phyloP scores from a whole-genome alignment of 345 rosid species.

The Theobroma cacao region DNA sequence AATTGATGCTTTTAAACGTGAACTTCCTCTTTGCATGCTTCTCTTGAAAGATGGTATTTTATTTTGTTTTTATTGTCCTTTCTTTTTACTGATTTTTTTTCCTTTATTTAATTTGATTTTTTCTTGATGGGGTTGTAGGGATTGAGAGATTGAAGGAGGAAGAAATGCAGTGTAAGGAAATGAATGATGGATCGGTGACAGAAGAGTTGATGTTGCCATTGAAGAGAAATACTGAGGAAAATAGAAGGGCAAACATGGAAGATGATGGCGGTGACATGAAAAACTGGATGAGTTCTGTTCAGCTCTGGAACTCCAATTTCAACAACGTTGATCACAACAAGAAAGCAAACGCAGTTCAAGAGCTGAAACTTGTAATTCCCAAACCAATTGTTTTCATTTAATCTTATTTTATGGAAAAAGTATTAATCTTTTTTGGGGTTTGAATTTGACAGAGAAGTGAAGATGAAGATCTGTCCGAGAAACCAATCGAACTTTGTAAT shows the following conservation, averaged over 20 bases:
- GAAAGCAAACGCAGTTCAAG: slow-evolving; percentile 33
- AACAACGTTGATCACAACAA: slow-evolving; percentile 13
- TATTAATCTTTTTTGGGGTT: neutral
- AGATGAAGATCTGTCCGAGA: slow-evolving; percentile 42
- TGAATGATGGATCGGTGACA: slow-evolving; percentile 17
- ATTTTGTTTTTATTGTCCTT: neutral
- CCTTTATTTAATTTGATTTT: slow-evolving; percentile 4
- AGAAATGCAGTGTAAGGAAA: slow-evolving; percentile 34
- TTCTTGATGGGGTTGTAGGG: slow-evolving; percentile 33
- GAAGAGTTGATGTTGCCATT: slow-evolving; percentile 22
- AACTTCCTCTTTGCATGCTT: slow-evolving; percentile 77
- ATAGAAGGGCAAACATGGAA: slow-evolving; percentile 24
- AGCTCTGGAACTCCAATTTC: slow-evolving; percentile 45
- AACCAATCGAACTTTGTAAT: slow-evolving; percentile 34
- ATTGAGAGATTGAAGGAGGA: slow-evolving; percentile 57
- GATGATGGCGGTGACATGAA: slow-evolving; percentile 43
- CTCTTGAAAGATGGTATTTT: slow-evolving; percentile 58
- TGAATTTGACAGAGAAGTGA: slow-evolving; percentile 32
- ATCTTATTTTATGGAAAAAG: neutral
- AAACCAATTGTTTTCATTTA: neutral
- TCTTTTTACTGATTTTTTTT: neutral
- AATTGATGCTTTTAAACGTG: slow-evolving; percentile 70
- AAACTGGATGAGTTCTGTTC: slow-evolving; percentile 69
- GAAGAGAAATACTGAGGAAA: slow-evolving; percentile 31
- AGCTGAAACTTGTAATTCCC: slow-evolving; percentile 36